Base-by-base conservation (phyloP, 2,329 filamentous ascomycete genomes). In the Clonostachys byssicola region DNA sequence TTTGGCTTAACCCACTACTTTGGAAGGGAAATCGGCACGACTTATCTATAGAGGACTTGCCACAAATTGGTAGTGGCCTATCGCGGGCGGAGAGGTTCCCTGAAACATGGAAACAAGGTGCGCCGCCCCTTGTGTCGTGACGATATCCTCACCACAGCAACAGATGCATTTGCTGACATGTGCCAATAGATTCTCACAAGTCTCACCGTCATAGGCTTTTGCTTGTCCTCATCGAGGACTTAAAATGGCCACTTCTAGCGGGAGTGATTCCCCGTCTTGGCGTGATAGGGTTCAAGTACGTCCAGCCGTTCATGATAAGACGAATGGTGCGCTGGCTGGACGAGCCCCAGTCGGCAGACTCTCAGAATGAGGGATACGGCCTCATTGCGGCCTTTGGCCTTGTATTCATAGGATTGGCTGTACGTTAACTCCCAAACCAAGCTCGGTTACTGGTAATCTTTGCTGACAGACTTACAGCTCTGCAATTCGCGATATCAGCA, bases 1-100 rank as follows among this genome's bases (percentile, higher is more conserved):
- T 67, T 64, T 81, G 78, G 78, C 58, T 80, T 43, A 79, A 74
- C 49, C 60, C 65, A 6, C 56, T 80, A 5, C 71, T 81, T 44
- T 64, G 59, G 10, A n/a, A 43, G 7, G 54, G 54, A 12, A 51
- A 51, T 43, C 47, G 45, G 16, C 44, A 56, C 58, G 43, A 64
- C 0, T 20, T 20, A 20, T 20, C 18, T 20, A 20, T 20, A 20
- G 66, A 72, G 8, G 73, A 60, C 38, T 39, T 60, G 18, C 58
- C 54, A 34, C 50, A 50, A 13, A 48, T 60, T 9, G 56, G 57
- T 12, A 41, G 51, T 7, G 44, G 51, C 16, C 46, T 59, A 14
- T 41, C 43, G 7, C 47, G 55, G 20, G 53, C 51, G 34, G 51
- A 45, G 17, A 47, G 38, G 23, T 46, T 58, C 5, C 42, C 46